phyloP scores from a whole-genome alignment of 345 rosid species.

The Eucalyptus victrix region DNA sequence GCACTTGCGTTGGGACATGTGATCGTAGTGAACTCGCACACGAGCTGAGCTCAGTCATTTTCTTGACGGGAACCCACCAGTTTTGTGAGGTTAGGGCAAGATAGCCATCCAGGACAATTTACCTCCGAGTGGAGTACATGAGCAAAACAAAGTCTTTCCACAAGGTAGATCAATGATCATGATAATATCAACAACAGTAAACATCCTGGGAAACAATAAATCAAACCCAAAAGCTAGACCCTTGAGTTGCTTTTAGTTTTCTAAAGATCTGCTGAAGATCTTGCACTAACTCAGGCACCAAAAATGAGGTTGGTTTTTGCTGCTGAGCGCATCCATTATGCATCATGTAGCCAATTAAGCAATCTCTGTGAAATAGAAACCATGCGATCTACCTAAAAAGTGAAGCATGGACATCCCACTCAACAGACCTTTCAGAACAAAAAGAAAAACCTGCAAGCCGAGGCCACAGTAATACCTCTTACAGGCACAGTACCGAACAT shows the following conservation, averaged over 20 bases:
- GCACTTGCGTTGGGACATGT: neutral
- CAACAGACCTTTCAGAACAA: neutral
- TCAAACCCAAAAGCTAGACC: neutral
- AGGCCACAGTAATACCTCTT: neutral
- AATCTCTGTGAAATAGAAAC: neutral
- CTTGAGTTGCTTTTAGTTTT: neutral
- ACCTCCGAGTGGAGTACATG: neutral
- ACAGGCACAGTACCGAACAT: neutral
- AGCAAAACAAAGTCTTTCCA: neutral
- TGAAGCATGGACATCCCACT: neutral
- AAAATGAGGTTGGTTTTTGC: neutral
- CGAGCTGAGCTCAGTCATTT: neutral
- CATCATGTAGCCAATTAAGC: neutral
- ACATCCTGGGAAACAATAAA: neutral
- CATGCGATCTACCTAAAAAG: neutral
- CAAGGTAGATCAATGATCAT: neutral
- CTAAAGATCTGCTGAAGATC: neutral
- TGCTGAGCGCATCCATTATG: neutral
- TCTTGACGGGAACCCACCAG: neutral
- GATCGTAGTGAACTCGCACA: neutral
- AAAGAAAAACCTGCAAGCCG: neutral
- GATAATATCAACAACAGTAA: neutral
- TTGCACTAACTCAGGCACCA: neutral
- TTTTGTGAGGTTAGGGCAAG: neutral
- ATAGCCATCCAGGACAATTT: neutral